A percentile compares a stretch with the other conserved stretches of the same genome.
These are phyloP conservation scores for Miamiensis avidus DNA, from an alignment of 169 alveolate species.

Conservation along the genomic window DNA sequence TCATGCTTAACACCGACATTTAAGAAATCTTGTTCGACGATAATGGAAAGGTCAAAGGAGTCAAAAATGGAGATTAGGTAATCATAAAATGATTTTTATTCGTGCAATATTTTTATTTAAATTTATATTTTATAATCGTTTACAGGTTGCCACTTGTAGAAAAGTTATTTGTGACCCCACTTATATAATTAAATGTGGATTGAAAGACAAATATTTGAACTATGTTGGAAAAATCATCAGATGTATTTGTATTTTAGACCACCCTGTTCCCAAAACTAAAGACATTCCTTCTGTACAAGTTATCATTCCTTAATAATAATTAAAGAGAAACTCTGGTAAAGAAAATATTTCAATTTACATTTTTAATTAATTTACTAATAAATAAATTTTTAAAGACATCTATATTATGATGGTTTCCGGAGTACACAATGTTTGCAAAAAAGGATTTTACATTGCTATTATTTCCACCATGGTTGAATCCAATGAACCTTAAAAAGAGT, in stretches of 20 bases:
- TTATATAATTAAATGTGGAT: slow-evolving; percentile 72
- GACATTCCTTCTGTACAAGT: slow-evolving; percentile 95
- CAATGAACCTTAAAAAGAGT: slow-evolving; percentile 90
- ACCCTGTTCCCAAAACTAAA: slow-evolving; percentile 95
- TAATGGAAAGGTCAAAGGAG: slow-evolving; percentile 92
- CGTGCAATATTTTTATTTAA: too few relatives aligned
- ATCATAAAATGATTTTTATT: too few relatives aligned
- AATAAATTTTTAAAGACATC: slow-evolving; percentile 76
- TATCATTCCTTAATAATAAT: slow-evolving; percentile 95
- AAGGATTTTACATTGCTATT: slow-evolving; percentile 95
- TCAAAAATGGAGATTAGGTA: slow-evolving; percentile 83
- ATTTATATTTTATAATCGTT: too few relatives aligned
- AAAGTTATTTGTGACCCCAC: slow-evolving; percentile 96
- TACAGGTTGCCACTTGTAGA: slow-evolving; percentile 87
- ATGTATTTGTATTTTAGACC: slow-evolving; percentile 94
- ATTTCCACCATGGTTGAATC: slow-evolving; percentile 97
- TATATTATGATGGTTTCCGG: slow-evolving; percentile 94
- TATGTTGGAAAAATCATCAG: slow-evolving; percentile 86
- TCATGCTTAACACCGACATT: slow-evolving; percentile 94
- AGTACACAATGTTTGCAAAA: slow-evolving; percentile 93
- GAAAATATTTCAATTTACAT: too few relatives aligned
- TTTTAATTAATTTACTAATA: not conserved
- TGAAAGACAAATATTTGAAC: slow-evolving; percentile 60
- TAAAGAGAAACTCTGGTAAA: slow-evolving; percentile 87
- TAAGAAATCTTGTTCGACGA: slow-evolving; percentile 91